Base-by-base conservation (phyloP, 176 grass and related monocot genomes). In the Cymbopogon citratus region DNA sequence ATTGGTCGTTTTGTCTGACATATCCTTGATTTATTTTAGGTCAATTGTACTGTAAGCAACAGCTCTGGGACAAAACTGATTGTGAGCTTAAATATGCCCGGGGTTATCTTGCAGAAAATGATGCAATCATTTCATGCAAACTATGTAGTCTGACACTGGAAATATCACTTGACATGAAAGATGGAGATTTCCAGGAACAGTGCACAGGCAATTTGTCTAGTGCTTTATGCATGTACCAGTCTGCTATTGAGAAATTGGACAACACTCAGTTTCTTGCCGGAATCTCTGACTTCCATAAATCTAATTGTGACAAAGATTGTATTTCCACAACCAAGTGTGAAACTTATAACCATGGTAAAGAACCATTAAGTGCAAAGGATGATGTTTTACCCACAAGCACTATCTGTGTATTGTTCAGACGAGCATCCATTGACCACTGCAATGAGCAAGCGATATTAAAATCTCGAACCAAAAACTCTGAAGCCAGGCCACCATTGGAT, bases 21-120 rank as follows among this genome's bases (percentile, higher is more conserved):
- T 87, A 40, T 36, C 19, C 15, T 63, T 41, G 56, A 15, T 81
- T 74, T 21, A 61, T 3, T 91, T 87, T 63, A 98, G 95, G 92
- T 84, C 74, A 92, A 89, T 61, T 98, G 59, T 98, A 94, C 75
- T 48, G 84, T 39, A 94, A 90, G 88, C 85, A 78, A 60, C 84
- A 92, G 27, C 52, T 81, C 46, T 92, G 83, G 90, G 86, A 91
- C 62, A 64, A 85, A 5, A 86, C 92, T 52, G 76, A 92, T 29
- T 29, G 29, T 51, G 90, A 98, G 68, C 83, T 92, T 69, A 82
- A 88, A 71, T 35, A 44, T 87, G 92, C 92, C 39, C 79, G 75
- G 59, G 81, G 78, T 48, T 81, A 87, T 87, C 74, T 98, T 77
- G 24, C 6, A 7, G 29, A 92, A 52, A 79, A 86, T 84, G 73